phyloP scores from a whole-genome alignment of 352 stramenopile genomes.

The Phytopythium boreale region DNA sequence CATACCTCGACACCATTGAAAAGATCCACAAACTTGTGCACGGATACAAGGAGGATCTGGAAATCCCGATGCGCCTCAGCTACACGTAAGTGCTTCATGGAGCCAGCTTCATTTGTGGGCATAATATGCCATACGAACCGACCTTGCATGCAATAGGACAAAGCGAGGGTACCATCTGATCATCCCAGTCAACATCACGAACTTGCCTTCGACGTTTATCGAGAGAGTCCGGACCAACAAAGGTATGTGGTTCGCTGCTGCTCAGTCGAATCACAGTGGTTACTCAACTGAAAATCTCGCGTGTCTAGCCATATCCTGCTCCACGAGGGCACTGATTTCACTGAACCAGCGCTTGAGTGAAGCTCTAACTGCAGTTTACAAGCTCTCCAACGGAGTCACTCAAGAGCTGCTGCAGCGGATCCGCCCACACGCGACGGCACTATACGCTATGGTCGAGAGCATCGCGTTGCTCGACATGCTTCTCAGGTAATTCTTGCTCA shows the following conservation, averaged over 20 bases:
- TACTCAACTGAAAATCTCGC: not conserved
- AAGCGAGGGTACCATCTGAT: slow-evolving; percentile 72
- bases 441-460: slow-evolving; percentile 89
- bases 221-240: slow-evolving; percentile 63
- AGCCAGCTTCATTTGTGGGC: not conserved
- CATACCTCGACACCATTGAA: slow-evolving; percentile 82
- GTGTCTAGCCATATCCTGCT: slow-evolving; percentile 74
- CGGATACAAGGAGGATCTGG: slow-evolving; percentile 68
- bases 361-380: slow-evolving; percentile 81
- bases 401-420: slow-evolving; percentile 83
- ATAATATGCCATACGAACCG: not conserved
- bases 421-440: slow-evolving; percentile 52
- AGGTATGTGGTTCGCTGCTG: slow-evolving; percentile 23
- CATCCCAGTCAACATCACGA: slow-evolving; percentile 47
- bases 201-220: slow-evolving; percentile 60
- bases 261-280: not conserved
- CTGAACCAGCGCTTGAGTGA: slow-evolving; percentile 84
- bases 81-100: slow-evolving; percentile 57
- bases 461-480: slow-evolving; percentile 92
- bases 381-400: slow-evolving; percentile 86
- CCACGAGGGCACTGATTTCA: slow-evolving; percentile 83
- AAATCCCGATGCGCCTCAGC: slow-evolving; percentile 62
- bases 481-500: slow-evolving; percentile 45
- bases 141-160: slow-evolving; percentile 19
- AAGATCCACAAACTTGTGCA: slow-evolving; percentile 77